These are phyloP conservation scores for Populus alba DNA, from an alignment of 345 rosid genomes.

Conservation along the genomic window DNA sequence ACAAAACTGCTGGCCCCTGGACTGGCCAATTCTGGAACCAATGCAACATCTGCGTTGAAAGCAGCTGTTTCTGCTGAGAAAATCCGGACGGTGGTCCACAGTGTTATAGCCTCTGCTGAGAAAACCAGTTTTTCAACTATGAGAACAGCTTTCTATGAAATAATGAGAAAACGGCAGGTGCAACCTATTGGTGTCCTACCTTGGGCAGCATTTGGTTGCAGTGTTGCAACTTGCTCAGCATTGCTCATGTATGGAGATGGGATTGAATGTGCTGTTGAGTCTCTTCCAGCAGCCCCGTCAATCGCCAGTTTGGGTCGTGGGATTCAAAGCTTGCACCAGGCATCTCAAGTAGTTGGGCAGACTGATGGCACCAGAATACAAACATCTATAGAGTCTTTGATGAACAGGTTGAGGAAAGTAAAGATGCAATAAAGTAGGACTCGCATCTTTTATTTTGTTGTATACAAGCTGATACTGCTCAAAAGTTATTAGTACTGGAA, in stretches of 20 bases:
- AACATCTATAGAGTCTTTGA: conserved; percentile 66
- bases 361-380: conserved; percentile 67
- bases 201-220: conserved; percentile 79
- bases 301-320: conserved; percentile 96
- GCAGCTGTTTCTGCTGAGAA: conserved; percentile 79
- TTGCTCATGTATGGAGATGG: conserved; percentile 79
- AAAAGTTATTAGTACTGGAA: conserved; percentile 1
- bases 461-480: neutral
- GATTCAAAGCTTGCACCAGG: conserved; percentile 65
- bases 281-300: conserved; percentile 81
- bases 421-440: conserved; percentile 39
- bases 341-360: conserved; percentile 56
- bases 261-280: conserved; percentile 84
- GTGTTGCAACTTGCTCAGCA: conserved; percentile 68
- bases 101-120: conserved; percentile 78
- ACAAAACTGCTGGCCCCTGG: conserved; percentile 69
- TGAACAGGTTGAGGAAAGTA: conserved; percentile 66
- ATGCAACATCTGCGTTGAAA: conserved; percentile 59
- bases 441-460: neutral
- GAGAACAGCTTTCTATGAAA: conserved; percentile 92
- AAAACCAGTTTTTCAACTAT: conserved; percentile 93
- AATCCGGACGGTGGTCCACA: conserved; percentile 66
- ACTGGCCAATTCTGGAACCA: conserved; percentile 61
- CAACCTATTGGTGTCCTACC: conserved; percentile 66
- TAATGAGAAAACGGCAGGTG: conserved; percentile 73